These are phyloP conservation scores for Trypanosoma congolense DNA, from an alignment of 208 protist genomes.

Conservation along the genomic window DNA sequence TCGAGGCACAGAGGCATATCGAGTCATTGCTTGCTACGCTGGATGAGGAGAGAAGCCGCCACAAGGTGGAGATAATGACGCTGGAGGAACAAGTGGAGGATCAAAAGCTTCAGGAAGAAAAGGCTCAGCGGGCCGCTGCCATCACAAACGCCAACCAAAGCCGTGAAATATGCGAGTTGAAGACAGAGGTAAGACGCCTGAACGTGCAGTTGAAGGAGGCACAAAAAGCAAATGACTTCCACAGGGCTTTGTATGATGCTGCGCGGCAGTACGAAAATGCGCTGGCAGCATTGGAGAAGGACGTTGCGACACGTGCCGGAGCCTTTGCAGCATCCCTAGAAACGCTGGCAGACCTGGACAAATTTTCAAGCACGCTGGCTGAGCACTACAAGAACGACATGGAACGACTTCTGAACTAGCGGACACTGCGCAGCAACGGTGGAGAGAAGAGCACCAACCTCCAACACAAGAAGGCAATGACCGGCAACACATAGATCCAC, in stretches of 20 bases:
- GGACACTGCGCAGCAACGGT: too few relatives aligned
- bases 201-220: background rate
- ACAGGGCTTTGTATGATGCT: constrained; percentile 20
- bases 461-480: background rate
- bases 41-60: background rate
- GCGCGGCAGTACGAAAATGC: constrained; percentile 28
- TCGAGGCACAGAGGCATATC: background rate
- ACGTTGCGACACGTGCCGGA: constrained; percentile 22
- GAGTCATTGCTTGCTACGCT: background rate
- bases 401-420: background rate
- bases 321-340: constrained; percentile 29
- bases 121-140: background rate
- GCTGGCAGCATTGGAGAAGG: constrained; percentile 26
- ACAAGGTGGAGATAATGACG: background rate
- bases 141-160: background rate
- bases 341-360: constrained; percentile 33
- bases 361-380: constrained; percentile 31
- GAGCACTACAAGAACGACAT: constrained; percentile 26
- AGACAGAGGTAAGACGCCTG: background rate
- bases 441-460: too few relatives aligned
- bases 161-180: background rate
- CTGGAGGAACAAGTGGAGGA: constrained; percentile 1
- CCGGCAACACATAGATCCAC: background rate
- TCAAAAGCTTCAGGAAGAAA: background rate
- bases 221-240: background rate